Percentiles rank a stretch among this genome's conserved stretches.
These are phyloP conservation scores for Phytophthora gonapodyides DNA, from an alignment of 352 stramenopile genomes.

Conservation along the genomic window DNA sequence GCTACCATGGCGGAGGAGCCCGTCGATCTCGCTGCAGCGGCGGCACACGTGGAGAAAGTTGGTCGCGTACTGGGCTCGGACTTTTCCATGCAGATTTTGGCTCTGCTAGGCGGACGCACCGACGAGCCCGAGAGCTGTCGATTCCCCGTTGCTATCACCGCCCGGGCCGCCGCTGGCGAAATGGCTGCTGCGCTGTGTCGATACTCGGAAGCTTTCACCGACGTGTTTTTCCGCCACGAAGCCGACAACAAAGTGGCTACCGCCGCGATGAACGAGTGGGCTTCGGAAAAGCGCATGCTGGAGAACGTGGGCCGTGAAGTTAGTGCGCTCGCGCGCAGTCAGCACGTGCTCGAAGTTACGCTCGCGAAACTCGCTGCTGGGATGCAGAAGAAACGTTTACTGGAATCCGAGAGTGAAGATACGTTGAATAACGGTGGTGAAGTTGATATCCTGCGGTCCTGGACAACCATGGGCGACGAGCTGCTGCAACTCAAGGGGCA, in stretches of 20 bases:
- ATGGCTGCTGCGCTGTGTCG: constrained; percentile 44
- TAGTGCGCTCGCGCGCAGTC: constrained; percentile 47
- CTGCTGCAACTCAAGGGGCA: constrained; percentile 43
- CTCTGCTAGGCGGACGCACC: constrained; percentile 40
- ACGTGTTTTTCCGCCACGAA: constrained; percentile 46
- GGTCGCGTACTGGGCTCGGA: constrained; percentile 61
- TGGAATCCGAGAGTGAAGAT: constrained; percentile 5
- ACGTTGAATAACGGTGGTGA: constrained; percentile 6
- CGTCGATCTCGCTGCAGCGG: constrained; percentile 49
- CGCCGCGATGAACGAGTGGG: constrained; percentile 34
- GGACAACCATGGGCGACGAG: constrained; percentile 37
- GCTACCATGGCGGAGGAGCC: constrained; percentile 57
- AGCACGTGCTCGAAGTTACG: constrained; percentile 41
- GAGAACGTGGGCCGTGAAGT: constrained; percentile 50
- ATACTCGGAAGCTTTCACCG: constrained; percentile 67
- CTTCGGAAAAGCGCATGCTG: constrained; percentile 45
- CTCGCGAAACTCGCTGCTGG: constrained; percentile 29
- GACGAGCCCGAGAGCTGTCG: constrained; percentile 38
- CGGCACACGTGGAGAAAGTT: constrained; percentile 60
- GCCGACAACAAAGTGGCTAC: constrained; percentile 28
- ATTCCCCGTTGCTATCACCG: constrained; percentile 38
- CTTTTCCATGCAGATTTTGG: constrained; percentile 70
- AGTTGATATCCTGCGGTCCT: constrained; percentile 13
- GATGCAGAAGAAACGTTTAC: constrained; percentile 22
- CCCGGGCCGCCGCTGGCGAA: constrained; percentile 33